A percentile compares a stretch with the other conserved stretches of the same genome.
Evolutionary conservation across 768 basidiomycete genomes (phyloP).

Genomic region (Exidia glandulosa): DNA sequence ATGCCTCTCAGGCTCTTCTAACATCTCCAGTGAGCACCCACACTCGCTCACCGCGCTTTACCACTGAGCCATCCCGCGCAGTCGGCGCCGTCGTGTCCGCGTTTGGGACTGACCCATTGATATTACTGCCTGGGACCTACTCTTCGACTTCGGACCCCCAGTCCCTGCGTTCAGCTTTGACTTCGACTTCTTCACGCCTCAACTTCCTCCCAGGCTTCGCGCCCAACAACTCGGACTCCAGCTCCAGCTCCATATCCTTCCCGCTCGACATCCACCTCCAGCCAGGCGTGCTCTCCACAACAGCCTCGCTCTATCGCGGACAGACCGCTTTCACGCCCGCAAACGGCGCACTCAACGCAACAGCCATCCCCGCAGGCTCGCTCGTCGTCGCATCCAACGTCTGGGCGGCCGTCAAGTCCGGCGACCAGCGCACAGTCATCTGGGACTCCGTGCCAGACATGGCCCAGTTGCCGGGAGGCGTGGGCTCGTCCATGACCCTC

Average conservation of each 20-base stretch:
- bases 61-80: constrained; percentile 19
- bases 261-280: constrained; percentile 59
- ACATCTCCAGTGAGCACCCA: constrained; percentile 53
- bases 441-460: constrained; percentile 76
- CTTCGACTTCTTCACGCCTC: constrained; percentile 52
- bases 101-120: constrained; percentile 41
- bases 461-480: constrained; percentile 46
- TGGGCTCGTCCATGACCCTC: constrained; percentile 37
- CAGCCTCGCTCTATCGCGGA: constrained; percentile 53
- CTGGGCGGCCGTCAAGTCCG: constrained; percentile 53
- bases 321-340: constrained; percentile 43
- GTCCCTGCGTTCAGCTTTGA: neutral
- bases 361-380: constrained; percentile 43
- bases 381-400: constrained; percentile 57
- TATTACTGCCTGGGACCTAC: constrained; percentile 71
- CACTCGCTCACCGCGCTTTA: constrained; percentile 4
- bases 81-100: constrained; percentile 62
- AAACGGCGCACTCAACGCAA: constrained; percentile 25
- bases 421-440: constrained; percentile 48
- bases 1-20: constrained; percentile 72
- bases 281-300: constrained; percentile 56
- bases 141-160: constrained; percentile 59
- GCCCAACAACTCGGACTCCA: constrained; percentile 55
- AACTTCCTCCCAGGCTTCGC: constrained; percentile 49
- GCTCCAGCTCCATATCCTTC: constrained; percentile 27